phyloP scores from a whole-genome alignment of 1,284 basidiomycete genomes.

The Sanghuangporus sanghuang region DNA sequence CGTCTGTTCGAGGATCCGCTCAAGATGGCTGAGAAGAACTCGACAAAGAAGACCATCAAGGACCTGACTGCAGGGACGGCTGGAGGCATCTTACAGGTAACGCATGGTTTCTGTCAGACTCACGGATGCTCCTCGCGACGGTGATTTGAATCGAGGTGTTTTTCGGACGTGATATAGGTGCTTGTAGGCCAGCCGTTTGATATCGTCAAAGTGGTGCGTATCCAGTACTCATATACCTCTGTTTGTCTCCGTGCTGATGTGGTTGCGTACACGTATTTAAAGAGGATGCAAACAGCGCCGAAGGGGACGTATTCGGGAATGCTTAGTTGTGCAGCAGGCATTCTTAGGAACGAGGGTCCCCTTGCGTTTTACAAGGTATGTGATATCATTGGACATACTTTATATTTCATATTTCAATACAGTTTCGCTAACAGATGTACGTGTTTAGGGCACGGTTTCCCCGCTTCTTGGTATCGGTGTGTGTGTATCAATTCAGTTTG shows the following conservation, averaged over 20 bases:
- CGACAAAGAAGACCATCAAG: constrained; percentile 27
- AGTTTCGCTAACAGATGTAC: background rate
- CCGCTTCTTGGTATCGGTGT: constrained; percentile 92
- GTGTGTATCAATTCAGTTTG: constrained; percentile 97
- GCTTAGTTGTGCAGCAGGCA: constrained; percentile 83
- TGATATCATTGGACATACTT: background rate
- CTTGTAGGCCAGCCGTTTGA: constrained; percentile 95
- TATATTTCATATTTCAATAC: background rate
- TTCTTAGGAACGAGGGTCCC: constrained; percentile 89
- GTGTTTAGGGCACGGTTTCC: constrained; percentile 78
- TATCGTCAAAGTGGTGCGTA: constrained; percentile 91
- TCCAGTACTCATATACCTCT: too few relatives aligned
- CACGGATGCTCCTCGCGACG: background rate
- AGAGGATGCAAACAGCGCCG: constrained; percentile 93
- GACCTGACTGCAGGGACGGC: constrained; percentile 41
- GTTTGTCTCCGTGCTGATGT: background rate
- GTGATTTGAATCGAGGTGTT: constrained; percentile 15
- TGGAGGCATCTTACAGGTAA: constrained; percentile 47
- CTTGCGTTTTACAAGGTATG: constrained; percentile 93
- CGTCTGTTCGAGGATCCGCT: background rate
- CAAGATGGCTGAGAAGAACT: constrained; percentile 15
- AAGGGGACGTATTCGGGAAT: constrained; percentile 87
- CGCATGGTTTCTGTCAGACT: background rate
- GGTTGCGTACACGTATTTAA: background rate
- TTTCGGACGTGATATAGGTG: constrained; percentile 42